Evolutionary conservation across 1,284 basidiomycete species (phyloP).

Genomic region (Apiotrichum porosum): DNA sequence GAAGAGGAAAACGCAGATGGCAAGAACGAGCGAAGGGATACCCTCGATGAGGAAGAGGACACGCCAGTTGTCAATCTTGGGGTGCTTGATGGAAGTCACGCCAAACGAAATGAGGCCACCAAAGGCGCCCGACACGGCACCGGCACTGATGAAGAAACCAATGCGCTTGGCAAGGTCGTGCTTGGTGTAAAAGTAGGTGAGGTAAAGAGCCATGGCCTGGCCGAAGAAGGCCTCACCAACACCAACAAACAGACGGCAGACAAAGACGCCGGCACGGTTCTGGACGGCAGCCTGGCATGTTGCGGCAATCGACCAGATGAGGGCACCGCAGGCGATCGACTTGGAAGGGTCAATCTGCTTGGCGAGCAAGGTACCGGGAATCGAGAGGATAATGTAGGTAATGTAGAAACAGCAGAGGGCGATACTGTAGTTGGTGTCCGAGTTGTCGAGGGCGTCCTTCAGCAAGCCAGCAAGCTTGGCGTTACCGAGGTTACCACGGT

Average conservation of each 20-base stretch:
- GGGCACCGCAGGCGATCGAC: constrained; percentile 46
- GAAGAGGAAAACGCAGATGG: constrained; percentile 59
- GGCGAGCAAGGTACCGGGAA: constrained; percentile 41
- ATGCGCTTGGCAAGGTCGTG: constrained; percentile 49
- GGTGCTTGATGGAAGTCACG: constrained; percentile 38
- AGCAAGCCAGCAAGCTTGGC: constrained; percentile 46
- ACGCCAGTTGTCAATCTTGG: constrained; percentile 34
- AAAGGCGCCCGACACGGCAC: constrained; percentile 44
- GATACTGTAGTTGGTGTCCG: constrained; percentile 46
- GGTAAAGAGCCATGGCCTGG: constrained; percentile 43
- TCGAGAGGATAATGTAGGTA: constrained; percentile 46
- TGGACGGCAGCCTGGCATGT: constrained; percentile 44
- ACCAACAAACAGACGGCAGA: constrained; percentile 49
- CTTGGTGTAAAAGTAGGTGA: constrained; percentile 47
- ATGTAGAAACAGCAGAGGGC: constrained; percentile 47
- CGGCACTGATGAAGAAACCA: constrained; percentile 51
- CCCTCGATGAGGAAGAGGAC: constrained; percentile 57
- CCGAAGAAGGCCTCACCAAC: constrained; percentile 44
- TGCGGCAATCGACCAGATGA: constrained; percentile 49
- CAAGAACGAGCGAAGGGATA: constrained; percentile 57
- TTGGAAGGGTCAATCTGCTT: constrained; percentile 44
- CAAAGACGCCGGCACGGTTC: constrained; percentile 43
- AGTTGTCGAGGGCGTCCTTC: constrained; percentile 31
- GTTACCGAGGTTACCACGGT: constrained; percentile 46
- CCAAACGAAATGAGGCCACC: constrained; percentile 46